Percentiles rank a stretch among this genome's conserved stretches.
Evolutionary conservation across 192 early-diverging fungal genomes (phyloP).

Genomic region (Coemansia sp.): DNA sequence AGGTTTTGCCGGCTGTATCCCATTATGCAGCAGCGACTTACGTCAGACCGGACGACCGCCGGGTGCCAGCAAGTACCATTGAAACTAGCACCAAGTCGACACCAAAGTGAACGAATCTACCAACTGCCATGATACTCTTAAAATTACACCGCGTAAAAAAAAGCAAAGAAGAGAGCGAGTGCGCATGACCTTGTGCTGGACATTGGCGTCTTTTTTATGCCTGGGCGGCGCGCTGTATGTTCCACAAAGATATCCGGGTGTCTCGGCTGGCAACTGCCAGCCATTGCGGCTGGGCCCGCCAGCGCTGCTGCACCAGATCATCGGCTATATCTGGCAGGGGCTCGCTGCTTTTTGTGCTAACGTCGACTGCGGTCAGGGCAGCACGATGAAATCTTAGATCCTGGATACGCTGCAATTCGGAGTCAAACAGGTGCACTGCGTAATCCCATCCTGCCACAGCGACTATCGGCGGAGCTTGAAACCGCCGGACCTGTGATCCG

Average conservation of each 20-base stretch:
- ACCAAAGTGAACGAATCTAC: conserved; percentile 22
- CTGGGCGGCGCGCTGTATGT: conserved; percentile 1
- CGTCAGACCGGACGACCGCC: conserved; percentile 31
- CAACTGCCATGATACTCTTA: conserved; percentile 12
- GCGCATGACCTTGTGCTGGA: background rate
- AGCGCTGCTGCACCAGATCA: conserved; percentile 30
- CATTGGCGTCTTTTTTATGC: background rate
- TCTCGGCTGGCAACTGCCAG: conserved; percentile 42
- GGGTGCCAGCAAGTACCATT: conserved; percentile 31
- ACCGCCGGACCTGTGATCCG: conserved; percentile 28
- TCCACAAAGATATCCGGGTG: conserved; percentile 41
- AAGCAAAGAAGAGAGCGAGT: background rate
- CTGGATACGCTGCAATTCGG: conserved; percentile 4
- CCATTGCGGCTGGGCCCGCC: conserved; percentile 39
- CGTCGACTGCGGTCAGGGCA: conserved; percentile 26
- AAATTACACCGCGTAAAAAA: background rate
- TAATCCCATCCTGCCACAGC: conserved; percentile 48
- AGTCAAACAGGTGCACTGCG: conserved; percentile 15
- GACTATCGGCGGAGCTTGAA: conserved; percentile 8
- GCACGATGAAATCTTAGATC: conserved; percentile 30
- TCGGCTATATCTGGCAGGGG: conserved; percentile 7
- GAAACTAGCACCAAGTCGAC: conserved; percentile 36
- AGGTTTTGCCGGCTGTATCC: too few relatives aligned
- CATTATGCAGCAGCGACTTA: too few relatives aligned
- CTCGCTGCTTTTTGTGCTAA: conserved; percentile 24